These are phyloP conservation scores for Tuber magnatum DNA, from an alignment of 495 filamentous ascomycete genomes.

Conservation along the genomic window DNA sequence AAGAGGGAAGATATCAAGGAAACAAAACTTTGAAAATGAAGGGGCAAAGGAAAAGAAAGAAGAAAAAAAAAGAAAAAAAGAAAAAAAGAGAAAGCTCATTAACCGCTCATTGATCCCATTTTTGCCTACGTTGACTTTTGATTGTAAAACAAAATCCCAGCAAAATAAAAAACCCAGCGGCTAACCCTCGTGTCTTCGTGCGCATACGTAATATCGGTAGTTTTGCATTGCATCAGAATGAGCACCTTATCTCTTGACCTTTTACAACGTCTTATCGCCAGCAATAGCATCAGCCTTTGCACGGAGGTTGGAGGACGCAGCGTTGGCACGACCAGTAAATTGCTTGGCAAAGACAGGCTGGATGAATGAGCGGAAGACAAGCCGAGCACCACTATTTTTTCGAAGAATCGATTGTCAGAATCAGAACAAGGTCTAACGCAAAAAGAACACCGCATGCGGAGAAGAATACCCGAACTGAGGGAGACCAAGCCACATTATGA, in stretches of 20 bases:
- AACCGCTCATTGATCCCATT: not conserved
- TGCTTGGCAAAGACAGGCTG: constrained; percentile 84
- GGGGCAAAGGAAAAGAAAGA: no score
- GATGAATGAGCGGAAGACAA: constrained; percentile 93
- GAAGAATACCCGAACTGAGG: constrained; percentile 76
- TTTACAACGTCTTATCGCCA: constrained; percentile 50
- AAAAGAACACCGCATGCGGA: not conserved
- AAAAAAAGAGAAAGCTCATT: not conserved
- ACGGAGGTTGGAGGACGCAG: constrained; percentile 73
- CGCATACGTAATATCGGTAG: not conserved
- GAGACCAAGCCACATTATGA: constrained; percentile 94
- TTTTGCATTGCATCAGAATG: constrained; percentile 1
- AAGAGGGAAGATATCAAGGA: not conserved
- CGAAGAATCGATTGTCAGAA: constrained; percentile 10
- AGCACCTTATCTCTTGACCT: not conserved
- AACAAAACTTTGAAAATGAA: not conserved
- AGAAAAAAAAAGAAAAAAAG: no score
- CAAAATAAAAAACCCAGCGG: not conserved
- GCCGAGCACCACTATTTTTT: constrained; percentile 69
- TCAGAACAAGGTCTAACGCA: not conserved
- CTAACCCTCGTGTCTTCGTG: constrained; percentile 11
- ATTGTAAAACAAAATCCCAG: not conserved
- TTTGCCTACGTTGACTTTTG: not conserved
- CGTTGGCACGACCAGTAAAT: constrained; percentile 66
- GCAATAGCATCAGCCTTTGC: constrained; percentile 75